Percentiles rank a stretch among this genome's conserved stretches.
These are phyloP conservation scores for Paraphoma sp. DNA, from an alignment of 2,329 filamentous ascomycete species.

Conservation along the genomic window DNA sequence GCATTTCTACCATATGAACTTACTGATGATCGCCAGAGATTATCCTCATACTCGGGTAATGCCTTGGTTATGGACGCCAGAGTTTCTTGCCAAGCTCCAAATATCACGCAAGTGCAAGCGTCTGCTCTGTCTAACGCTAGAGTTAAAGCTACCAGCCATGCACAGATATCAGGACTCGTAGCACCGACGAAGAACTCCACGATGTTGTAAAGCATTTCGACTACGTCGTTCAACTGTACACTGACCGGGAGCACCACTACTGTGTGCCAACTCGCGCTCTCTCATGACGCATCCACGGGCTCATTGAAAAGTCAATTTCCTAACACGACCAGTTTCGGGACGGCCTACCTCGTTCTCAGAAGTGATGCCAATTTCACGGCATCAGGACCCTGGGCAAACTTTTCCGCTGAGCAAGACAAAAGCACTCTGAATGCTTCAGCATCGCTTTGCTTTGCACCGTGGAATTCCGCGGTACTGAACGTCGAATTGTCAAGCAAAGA, in stretches of 20 bases:
- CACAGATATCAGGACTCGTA: too few relatives aligned
- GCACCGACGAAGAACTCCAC: too few relatives aligned
- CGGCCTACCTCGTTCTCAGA: background rate
- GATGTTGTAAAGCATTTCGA: too few relatives aligned
- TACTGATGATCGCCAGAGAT: conserved; percentile 6
- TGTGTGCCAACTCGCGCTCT: too few relatives aligned
- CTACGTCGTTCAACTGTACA: too few relatives aligned
- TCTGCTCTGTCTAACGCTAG: background rate
- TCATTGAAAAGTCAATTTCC: too few relatives aligned
- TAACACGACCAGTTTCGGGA: too few relatives aligned
- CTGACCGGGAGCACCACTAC: too few relatives aligned
- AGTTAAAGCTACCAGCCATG: background rate
- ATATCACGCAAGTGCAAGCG: background rate
- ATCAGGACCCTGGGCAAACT: background rate
- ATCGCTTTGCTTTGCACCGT: conserved; percentile 12
- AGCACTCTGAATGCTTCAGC: background rate
- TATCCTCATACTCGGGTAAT: conserved; percentile 7
- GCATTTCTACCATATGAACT: conserved; percentile 11
- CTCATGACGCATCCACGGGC: too few relatives aligned
- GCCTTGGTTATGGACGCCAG: conserved; percentile 11
- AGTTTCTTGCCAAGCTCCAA: conserved; percentile 12
- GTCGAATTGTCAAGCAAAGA: conserved; percentile 1
- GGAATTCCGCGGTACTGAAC: conserved; percentile 9
- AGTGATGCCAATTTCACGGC: background rate
- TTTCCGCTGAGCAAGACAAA: background rate